phyloP scores from a whole-genome alignment of 2,329 filamentous ascomycete genomes.

The Fusarium oligoseptatum region DNA sequence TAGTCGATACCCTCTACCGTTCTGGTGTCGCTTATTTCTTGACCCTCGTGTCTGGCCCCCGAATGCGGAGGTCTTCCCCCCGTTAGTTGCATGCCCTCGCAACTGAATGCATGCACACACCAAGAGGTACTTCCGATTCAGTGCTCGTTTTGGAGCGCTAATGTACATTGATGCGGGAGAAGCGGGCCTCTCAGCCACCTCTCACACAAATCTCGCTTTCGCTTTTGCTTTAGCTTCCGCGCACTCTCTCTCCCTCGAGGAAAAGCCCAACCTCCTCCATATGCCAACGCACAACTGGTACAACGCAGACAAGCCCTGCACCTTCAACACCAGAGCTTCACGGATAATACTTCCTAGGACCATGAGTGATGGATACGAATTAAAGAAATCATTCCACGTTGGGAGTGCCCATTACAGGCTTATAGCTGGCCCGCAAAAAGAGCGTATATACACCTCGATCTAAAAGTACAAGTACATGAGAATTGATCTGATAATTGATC shows the following conservation, averaged over 20 bases:
- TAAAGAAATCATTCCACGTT: not conserved
- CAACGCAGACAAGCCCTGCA: not conserved
- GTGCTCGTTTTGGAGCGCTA: not conserved
- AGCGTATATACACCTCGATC: slow-evolving; percentile 39
- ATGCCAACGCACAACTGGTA: not conserved
- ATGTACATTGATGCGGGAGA: slow-evolving; percentile 23
- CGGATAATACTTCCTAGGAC: not conserved
- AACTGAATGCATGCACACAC: slow-evolving; percentile 1
- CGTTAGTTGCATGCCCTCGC: slow-evolving; percentile 20
- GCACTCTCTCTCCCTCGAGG: not conserved
- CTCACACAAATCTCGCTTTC: no score
- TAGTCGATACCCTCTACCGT: no score
- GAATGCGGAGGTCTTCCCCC: slow-evolving; percentile 22
- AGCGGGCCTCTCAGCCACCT: slow-evolving; percentile 27
- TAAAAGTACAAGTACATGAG: slow-evolving; percentile 43
- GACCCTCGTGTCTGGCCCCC: slow-evolving; percentile 6
- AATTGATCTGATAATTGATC: slow-evolving; percentile 38
- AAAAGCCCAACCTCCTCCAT: not conserved
- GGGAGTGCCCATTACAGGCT: slow-evolving; percentile 10
- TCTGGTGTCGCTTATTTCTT: no score
- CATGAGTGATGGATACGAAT: not conserved
- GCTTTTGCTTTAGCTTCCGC: no score
- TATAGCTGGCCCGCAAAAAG: slow-evolving; percentile 20
- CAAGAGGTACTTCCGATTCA: not conserved
- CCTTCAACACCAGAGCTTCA: not conserved